Evolutionary conservation across 2,329 filamentous ascomycete genomes (phyloP), one percentile per base, ranked within the genome.

Genomic region (Ophiosphaerella korrae): DNA sequence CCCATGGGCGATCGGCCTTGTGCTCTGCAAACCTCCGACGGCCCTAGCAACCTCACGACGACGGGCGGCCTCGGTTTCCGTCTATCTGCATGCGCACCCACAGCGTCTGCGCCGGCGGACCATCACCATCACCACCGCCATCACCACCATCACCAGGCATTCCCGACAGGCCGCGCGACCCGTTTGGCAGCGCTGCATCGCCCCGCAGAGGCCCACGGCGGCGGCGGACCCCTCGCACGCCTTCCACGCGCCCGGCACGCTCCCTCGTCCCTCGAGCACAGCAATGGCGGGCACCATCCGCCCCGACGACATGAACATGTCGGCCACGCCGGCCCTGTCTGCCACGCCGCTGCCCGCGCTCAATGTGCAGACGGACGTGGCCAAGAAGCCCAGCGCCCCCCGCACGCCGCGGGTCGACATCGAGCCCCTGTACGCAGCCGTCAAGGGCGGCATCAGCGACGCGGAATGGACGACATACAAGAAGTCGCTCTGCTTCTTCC

Each of bases 361-460:
- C 49, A 53, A 42, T 11, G 48, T 62, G 33, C 70, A 79, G 55
- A 81, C 81, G 52, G 76, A 78, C 41, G 33, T 60, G 41, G 51
- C 45, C 24, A 77, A 77, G 44, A 82, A 81, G 62, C 74, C 77
- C 24, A 68, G 78, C 48, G 77, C 78, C 44, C 78, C 78, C n/a
- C 63, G 67, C 41, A 79, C 83, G 21, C 84, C 83, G 58, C 81
- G 85, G 55, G 78, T 87, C 48, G 84, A 87, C 60, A 73, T 86
- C 44, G 85, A 87, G 66, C 82, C 84, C 23, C 75, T 85, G 43
- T 87, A 87, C 64, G 80, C 82, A 8, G 80, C 83, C 53, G 75
- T 88, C 46, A 87, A 87, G 65, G 74, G 77, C 43, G 79, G 80
- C 16, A 80, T 87, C 52, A 82, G 80, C 52, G 82, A 85, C 50